phyloP scores from a whole-genome alignment of 768 basidiomycete species.

The Amanita jacksonii region DNA sequence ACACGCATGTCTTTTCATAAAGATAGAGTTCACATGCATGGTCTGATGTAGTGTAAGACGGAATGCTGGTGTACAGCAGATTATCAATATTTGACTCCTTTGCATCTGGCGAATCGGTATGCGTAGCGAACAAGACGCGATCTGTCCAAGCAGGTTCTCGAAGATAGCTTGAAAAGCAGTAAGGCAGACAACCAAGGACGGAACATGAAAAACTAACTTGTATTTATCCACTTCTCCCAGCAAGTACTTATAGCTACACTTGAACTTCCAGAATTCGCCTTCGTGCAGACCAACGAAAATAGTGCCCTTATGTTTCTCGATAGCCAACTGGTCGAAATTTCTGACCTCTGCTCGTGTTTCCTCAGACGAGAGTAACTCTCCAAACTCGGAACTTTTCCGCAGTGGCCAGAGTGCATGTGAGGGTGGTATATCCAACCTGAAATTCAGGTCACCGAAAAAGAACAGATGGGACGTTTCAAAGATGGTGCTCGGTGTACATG shows the following conservation, averaged over 20 bases:
- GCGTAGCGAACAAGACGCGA: constrained; percentile 76
- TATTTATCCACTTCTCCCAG: constrained; percentile 80
- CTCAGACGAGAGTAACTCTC: constrained; percentile 36
- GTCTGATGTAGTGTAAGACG: constrained; percentile 82
- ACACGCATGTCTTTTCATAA: not conserved
- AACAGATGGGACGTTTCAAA: constrained; percentile 87
- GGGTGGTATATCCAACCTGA: constrained; percentile 62
- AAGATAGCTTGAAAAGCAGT: constrained; percentile 34
- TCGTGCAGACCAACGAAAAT: constrained; percentile 71
- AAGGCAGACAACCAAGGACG: not conserved
- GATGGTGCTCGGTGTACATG: constrained; percentile 43
- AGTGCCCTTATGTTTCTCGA: constrained; percentile 53
- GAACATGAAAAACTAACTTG: constrained; percentile 34
- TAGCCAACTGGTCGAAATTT: constrained; percentile 63
- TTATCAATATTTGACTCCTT: constrained; percentile 49
- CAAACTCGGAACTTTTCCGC: constrained; percentile 25
- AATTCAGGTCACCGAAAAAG: constrained; percentile 91
- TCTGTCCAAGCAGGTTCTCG: constrained; percentile 92
- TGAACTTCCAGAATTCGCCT: constrained; percentile 84
- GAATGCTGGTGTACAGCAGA: constrained; percentile 69
- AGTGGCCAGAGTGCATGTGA: constrained; percentile 35
- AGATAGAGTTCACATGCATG: constrained; percentile 45
- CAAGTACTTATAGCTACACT: constrained; percentile 84
- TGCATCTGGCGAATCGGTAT: constrained; percentile 49
- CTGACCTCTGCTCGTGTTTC: constrained; percentile 48